These are phyloP conservation scores for Ilex aquifolium DNA, from an alignment of 257 asterid genomes.

Conservation along the genomic window DNA sequence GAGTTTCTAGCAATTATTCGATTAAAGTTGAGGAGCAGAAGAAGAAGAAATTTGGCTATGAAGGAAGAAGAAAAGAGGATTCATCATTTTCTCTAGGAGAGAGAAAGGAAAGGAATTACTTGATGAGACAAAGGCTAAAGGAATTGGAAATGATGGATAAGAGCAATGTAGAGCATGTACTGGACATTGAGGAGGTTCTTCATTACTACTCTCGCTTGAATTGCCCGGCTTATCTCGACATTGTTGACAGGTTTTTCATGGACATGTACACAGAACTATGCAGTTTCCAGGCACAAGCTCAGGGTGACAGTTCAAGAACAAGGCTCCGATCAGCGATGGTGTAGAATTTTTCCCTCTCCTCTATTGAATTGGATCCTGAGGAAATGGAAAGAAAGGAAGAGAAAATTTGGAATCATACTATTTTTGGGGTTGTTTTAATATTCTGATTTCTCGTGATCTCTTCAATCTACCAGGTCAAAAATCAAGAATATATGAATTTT, in stretches of 20 bases:
- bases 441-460: no score
- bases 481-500: no score
- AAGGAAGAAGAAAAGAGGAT: slow-evolving; percentile 18
- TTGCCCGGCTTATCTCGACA: slow-evolving; percentile 41
- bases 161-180: slow-evolving; percentile 22
- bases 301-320: no score
- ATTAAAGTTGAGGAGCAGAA: background rate
- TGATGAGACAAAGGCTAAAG: slow-evolving; percentile 25
- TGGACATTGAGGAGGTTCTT: slow-evolving; percentile 32
- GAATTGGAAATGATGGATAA: slow-evolving; percentile 36
- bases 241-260: slow-evolving; percentile 48
- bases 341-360: no score
- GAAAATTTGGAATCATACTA: no score
- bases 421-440: no score
- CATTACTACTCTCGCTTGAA: slow-evolving; percentile 35
- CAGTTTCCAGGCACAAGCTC: background rate
- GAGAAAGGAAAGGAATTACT: slow-evolving; percentile 14
- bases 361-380: no score
- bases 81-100: background rate
- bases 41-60: slow-evolving; percentile 15
- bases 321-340: no score
- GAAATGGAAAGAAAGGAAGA: no score
- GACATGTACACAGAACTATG: slow-evolving; percentile 36
- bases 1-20: background rate
- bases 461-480: no score